Evolutionary conservation across 2,329 filamentous ascomycete species (phyloP).

Genomic region (Aspergillus sojae): DNA sequence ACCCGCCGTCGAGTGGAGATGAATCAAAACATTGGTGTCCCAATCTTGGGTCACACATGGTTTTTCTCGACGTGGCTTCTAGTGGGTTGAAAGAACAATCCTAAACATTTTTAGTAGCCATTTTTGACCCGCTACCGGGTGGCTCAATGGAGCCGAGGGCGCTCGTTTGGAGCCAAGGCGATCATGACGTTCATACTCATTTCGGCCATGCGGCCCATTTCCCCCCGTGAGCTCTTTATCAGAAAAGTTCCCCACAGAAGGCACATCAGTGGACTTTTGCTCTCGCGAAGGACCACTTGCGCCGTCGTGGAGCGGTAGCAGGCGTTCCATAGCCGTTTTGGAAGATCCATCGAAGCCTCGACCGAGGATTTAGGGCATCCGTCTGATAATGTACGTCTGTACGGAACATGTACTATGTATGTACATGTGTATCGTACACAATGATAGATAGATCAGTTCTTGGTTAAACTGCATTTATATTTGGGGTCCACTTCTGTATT

Average conservation of each 20-base stretch:
- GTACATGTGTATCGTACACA: not conserved
- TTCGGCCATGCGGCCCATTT: constrained; percentile 27
- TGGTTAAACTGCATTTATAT: not conserved
- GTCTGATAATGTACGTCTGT: constrained; percentile 15
- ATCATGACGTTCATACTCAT: constrained; percentile 23
- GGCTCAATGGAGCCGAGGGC: constrained; percentile 13
- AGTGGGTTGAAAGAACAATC: constrained; percentile 12
- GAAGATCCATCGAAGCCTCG: constrained; percentile 24
- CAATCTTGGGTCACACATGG: constrained; percentile 21
- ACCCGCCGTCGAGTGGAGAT: constrained; percentile 5
- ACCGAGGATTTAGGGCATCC: constrained; percentile 14
- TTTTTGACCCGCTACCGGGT: constrained; percentile 4
- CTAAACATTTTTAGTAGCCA: constrained; percentile 12
- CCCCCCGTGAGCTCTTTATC: constrained; percentile 19
- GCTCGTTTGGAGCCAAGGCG: constrained; percentile 23
- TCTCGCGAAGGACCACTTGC: constrained; percentile 14
- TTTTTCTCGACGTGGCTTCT: constrained; percentile 12
- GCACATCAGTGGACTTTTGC: constrained; percentile 20
- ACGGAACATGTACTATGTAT: not conserved
- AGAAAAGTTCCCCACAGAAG: constrained; percentile 22
- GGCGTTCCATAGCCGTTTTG: constrained; percentile 17
- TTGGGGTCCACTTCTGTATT: not conserved
- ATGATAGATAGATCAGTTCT: not conserved
- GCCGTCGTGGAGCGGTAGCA: constrained; percentile 12
- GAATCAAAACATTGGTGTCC: constrained; percentile 8